Conservation (phyloP, 2,329 filamentous ascomycete genomes). For the Trichoderma oligosporum region DNA sequence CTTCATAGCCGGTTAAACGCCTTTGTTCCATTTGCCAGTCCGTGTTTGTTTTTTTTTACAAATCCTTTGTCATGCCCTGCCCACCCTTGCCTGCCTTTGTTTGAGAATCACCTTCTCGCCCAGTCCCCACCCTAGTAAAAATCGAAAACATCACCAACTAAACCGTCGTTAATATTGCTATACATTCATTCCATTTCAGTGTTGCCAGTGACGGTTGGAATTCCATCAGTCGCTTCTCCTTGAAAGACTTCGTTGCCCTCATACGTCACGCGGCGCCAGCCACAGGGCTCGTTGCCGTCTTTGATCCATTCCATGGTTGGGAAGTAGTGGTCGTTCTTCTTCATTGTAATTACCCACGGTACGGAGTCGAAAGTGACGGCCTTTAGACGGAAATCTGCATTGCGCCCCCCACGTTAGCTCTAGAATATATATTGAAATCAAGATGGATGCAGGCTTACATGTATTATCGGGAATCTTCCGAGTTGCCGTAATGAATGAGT, state of each 20-base stretch:
- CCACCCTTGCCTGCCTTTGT: background rate
- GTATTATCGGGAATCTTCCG: constrained; percentile 92
- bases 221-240: constrained; percentile 53
- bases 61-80: constrained; percentile 9
- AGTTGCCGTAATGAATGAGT: constrained; percentile 75
- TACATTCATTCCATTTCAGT: constrained; percentile 40
- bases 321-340: constrained; percentile 98
- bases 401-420: constrained; percentile 21
- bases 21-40: constrained; percentile 25
- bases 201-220: constrained; percentile 41
- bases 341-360: constrained; percentile 99
- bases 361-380: constrained; percentile 99
- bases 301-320: constrained; percentile 68
- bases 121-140: too few relatives aligned
- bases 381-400: constrained; percentile 83
- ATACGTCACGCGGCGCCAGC: constrained; percentile 62
- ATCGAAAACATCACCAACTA: background rate
- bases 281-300: constrained; percentile 54
- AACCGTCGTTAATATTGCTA: too few relatives aligned
- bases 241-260: constrained; percentile 51
- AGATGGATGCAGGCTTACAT: constrained; percentile 49
- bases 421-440: background rate
- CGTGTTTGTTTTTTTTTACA: constrained; percentile 16
- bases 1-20: constrained; percentile 39
- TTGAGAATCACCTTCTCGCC: background rate